Conservation (phyloP, 495 filamentous ascomycete genomes). For the Aspergillus ellipticus region DNA sequence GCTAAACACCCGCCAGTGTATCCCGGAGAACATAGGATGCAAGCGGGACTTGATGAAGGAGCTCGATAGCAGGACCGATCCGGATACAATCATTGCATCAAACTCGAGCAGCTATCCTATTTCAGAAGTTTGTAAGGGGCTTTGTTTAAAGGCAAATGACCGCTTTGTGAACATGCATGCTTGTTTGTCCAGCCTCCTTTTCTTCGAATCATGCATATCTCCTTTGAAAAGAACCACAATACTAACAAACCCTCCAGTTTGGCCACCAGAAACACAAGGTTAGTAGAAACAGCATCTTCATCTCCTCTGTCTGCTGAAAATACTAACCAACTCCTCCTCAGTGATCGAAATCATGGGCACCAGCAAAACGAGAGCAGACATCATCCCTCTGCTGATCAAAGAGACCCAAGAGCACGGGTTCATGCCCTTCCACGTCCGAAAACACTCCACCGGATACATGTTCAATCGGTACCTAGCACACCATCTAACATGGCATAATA, state of each 20-base stretch:
- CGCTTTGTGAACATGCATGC: constrained; percentile 33
- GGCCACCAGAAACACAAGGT: constrained; percentile 40
- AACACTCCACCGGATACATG: constrained; percentile 35
- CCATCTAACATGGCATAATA: not conserved
- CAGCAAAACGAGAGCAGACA: constrained; percentile 21
- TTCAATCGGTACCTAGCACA: constrained; percentile 30
- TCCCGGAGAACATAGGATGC: constrained; percentile 28
- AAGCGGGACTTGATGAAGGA: constrained; percentile 28
- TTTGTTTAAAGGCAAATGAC: constrained; percentile 21
- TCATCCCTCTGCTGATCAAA: constrained; percentile 24
- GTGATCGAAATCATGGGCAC: constrained; percentile 42
- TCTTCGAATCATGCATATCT: no score
- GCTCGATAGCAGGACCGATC: constrained; percentile 25
- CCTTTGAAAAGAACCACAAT: not conserved
- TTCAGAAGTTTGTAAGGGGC: constrained; percentile 28
- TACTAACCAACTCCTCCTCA: constrained; percentile 2
- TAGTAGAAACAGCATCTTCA: not conserved
- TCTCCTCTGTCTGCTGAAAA: no score
- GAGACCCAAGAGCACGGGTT: constrained; percentile 32
- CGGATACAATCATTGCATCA: constrained; percentile 32
- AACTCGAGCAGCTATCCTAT: constrained; percentile 41
- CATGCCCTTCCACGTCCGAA: constrained; percentile 33
- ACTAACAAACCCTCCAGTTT: constrained; percentile 20
- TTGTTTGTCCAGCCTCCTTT: constrained; percentile 27
- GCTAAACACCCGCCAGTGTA: constrained; percentile 20